Evolutionary conservation across 1,284 basidiomycete species (phyloP), one percentile per base, ranked within the genome.

Genomic region (Singerocomus rubriflavus): DNA sequence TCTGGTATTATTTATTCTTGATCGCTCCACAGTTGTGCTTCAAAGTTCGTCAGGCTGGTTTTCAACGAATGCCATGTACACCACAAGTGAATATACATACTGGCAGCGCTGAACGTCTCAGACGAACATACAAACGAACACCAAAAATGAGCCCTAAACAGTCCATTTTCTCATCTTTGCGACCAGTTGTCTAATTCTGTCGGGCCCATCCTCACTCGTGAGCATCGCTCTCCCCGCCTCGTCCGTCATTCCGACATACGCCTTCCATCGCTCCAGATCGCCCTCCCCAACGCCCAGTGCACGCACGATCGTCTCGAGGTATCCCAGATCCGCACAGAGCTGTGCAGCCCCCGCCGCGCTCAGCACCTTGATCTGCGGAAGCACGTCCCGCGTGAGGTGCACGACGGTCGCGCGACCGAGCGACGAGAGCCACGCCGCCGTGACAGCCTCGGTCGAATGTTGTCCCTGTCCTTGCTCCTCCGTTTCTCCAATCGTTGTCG

Each of bases 261-360:
- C 78, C 63, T 78, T 84, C 91, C 91, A 94, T 58, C 73, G 74
- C 54, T 87, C 85, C 33, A 94, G 70, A 32, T 83, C 83, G 2
- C 80, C 78, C 65, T 78, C 85, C 57, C 94, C 91, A 5, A 95
- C 90, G 61, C 95, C 93, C 45, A 98, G 75, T 21, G 93, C 93
- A 32, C 85, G 76, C n/a, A 94, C 88, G 36, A 98, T 93, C 61
- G 95, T 97, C 13, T 81, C 81, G 26, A 99, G 76, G 68, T 98
- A 97, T 25, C 82, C 87, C 48, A 99, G 70, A 70, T 98, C 96
- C 1, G 87, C 86, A 1, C 80, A 77, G n/a, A 99, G 77, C 65
- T 98, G 96, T 9, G 84, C 82, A 2, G 87, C 82, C 1, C 94
- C 96, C 1, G 78, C 70, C 5, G 70, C 62, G 10, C 81, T 79